Percentiles rank a stretch among this genome's conserved stretches.
These are phyloP conservation scores for Fusarium sp. DNA, from an alignment of 2,329 filamentous ascomycete species.

Conservation along the genomic window DNA sequence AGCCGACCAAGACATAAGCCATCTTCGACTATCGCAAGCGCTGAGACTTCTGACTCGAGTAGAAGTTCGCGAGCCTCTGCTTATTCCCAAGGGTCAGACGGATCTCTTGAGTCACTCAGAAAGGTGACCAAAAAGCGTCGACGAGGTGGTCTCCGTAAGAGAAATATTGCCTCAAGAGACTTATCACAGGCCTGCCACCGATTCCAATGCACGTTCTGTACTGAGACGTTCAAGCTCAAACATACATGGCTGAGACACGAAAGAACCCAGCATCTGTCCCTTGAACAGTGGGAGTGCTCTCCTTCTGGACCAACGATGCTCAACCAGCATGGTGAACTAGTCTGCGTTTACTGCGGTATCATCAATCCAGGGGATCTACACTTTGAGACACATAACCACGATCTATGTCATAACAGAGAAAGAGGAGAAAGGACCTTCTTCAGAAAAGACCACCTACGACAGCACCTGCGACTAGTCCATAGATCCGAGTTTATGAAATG, in stretches of 20 bases:
- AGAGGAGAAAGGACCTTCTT: conserved; percentile 57
- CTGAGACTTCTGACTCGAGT: conserved; percentile 16
- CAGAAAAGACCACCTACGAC: conserved; percentile 60
- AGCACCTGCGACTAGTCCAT: conserved; percentile 60
- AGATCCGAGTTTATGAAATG: conserved; percentile 55
- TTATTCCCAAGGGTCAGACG: not conserved
- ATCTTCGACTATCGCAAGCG: conserved; percentile 23
- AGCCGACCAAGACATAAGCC: accelerated
- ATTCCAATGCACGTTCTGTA: conserved; percentile 62
- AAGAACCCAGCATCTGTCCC: conserved; percentile 60
- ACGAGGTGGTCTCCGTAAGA: not conserved
- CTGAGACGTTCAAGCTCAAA: conserved; percentile 60
- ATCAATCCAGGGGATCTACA: conserved; percentile 52
- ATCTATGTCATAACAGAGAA: conserved; percentile 59
- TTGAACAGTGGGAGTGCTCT: conserved; percentile 62
- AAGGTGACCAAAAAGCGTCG: conserved; percentile 11
- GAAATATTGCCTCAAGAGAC: not conserved
- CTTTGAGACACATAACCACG: conserved; percentile 55
- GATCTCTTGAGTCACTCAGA: not conserved
- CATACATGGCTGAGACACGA: conserved; percentile 66
- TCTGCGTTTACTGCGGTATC: conserved; percentile 57
- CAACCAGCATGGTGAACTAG: conserved; percentile 53
- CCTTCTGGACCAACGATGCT: conserved; percentile 54
- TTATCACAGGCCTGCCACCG: not conserved
- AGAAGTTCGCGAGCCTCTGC: conserved; percentile 2